Base-by-base conservation (phyloP, 495 filamentous ascomycete species). In the Neurospora sublineolata region DNA sequence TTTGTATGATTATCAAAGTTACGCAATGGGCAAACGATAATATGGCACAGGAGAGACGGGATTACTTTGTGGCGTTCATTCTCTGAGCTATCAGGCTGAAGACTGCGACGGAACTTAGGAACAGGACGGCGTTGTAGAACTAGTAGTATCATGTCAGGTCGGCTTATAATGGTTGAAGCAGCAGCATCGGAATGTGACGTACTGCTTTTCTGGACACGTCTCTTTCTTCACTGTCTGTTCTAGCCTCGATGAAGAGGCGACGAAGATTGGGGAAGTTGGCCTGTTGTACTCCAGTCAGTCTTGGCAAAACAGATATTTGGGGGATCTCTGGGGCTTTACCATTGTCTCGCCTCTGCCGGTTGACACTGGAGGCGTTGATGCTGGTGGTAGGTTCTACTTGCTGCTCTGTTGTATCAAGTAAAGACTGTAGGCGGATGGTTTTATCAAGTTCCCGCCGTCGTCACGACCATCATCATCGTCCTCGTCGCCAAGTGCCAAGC, bases 51-150 rank as follows among this genome's bases (percentile, higher is more conserved):
- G 4, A 23, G 60, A 30, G 20, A 16, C 37, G 12, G 16, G n/a
- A 20, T 78, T 75, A 84, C 77, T 75, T 82, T n/a, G 75, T 70
- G 38, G 81, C 82, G 72, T 86, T 85, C 79, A 86, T 84, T 77
- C 79, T 83, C 77, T 99, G 96, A 23, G 93, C 94, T 72, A 93
- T 88, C 72, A 97, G 84, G 78, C 94, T 97, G 84, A 97, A 96
- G 71, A 95, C 89, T 3, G 93, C 93, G 39, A 97, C 92, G 0
- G 94, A 97, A 5, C 94, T 94, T 80, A 98, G 92, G 82, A 98
- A 99, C 2, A 98, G 85, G 3, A 97, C 92, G 4, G 97, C 87
- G 77, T 98, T 98, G 83, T 98, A 99, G 81, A 99, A 99, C 95
- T 97, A 78, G 42, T 11, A 37, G 5, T 7, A 64, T 23, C 69